Base-by-base conservation (phyloP, 495 filamentous ascomycete species). In the Aspergillus coremiiformis region DNA sequence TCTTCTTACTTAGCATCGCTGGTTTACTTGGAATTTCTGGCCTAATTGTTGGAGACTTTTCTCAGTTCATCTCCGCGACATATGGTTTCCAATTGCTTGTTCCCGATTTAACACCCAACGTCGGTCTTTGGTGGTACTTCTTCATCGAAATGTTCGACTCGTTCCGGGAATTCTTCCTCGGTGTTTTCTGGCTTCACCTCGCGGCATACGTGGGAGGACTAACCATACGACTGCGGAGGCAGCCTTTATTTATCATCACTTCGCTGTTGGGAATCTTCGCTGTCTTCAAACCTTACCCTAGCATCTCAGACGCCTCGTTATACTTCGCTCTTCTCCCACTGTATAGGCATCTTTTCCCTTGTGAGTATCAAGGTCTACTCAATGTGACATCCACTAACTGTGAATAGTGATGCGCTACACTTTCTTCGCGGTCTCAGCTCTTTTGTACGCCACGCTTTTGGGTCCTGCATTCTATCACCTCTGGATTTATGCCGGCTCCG, bases 121-220 rank as follows among this genome's bases (percentile, higher is more conserved):
- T 94, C 33, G 93, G 93, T 1, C 77, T 98, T 0, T 98, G 93
- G 93, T 98, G 93, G 93, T 98, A 98, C 71, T 98, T 97, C 69
- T 97, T 98, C 71, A 94, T 92, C 59, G 93, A 98, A 70, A 98
- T 98, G 82, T 98, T 98, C 65, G 93, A 98, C 68, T 92, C 90
- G 4, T 98, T 98, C 77, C 83, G 93, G 20, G 84, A 86, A 44
- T 97, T 98, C 75, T 98, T 98, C 77, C 78, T 98, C 2, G 94
- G 87, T 19, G 90, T 97, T 5, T 98, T 98, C 68, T 96, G 94
- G 89, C 80, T 98, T 50, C 94, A 98, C 68, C 75, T 97, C 44
- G 83, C 84, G 3, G 83, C 84, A 33, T 98, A 98, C 67, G 86
- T 93, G 4, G 88, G 83, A 17, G 91, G 87, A 0, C 68, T 97